phyloP scores from a whole-genome alignment of 768 basidiomycete genomes.

The Auricularia cornea region DNA sequence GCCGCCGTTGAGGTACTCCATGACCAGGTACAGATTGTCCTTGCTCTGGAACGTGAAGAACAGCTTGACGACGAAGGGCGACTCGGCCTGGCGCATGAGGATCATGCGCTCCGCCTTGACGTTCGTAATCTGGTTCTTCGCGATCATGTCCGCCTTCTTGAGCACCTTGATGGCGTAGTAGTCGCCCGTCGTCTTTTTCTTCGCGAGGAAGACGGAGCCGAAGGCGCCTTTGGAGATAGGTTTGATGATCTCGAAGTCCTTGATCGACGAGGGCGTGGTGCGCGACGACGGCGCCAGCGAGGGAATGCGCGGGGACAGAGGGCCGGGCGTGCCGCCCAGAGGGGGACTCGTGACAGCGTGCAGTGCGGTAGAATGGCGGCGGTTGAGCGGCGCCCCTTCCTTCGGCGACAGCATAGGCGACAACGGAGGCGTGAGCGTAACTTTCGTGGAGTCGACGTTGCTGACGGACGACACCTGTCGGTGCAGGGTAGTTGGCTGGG shows the following conservation, averaged over 20 bases:
- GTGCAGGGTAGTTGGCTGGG: constrained; percentile 26
- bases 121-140: constrained; percentile 99
- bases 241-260: constrained; percentile 99
- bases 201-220: constrained; percentile 95
- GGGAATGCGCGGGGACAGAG: constrained; percentile 82
- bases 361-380: constrained; percentile 60
- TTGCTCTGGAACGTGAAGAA: constrained; percentile 99
- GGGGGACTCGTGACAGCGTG: constrained; percentile 53
- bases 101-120: constrained; percentile 99
- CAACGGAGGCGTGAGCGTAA: constrained; percentile 65
- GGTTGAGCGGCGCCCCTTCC: constrained; percentile 38
- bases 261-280: constrained; percentile 84
- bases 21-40: constrained; percentile 96
- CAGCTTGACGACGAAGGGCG: constrained; percentile 94
- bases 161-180: constrained; percentile 99
- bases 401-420: constrained; percentile 53
- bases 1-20: constrained; percentile 98
- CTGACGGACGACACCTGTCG: constrained; percentile 51
- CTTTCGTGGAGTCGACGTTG: constrained; percentile 50
- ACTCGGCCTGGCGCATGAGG: constrained; percentile 98
- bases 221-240: constrained; percentile 99
- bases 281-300: constrained; percentile 70
- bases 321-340: constrained; percentile 28
- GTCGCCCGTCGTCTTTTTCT: constrained; percentile 96
- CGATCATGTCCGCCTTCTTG: constrained; percentile 99